Base-by-base conservation (phyloP, 345 rosid species). In the Arabis hirsuta region DNA sequence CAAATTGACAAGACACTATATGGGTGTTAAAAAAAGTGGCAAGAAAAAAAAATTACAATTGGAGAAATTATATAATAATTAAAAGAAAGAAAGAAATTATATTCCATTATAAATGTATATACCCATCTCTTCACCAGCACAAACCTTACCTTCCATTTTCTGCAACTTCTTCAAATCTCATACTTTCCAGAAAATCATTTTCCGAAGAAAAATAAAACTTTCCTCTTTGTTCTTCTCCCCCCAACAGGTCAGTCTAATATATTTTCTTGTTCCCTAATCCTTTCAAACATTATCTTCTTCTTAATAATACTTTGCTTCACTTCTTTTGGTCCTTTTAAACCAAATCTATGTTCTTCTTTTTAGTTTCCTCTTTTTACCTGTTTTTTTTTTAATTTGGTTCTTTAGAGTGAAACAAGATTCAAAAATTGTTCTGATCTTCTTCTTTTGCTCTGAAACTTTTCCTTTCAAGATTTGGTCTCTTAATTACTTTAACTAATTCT, bases 211-310 rank as follows among this genome's bases (percentile, higher is more conserved):
- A 60, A 44, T 48, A 65, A 52, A 58, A 52, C 52, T 67, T 77
- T 72, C 69, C 73, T 12, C 64, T 66, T 77, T 61, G 69, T 72
- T 77, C 67, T 50, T 77, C 69, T 42, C 44, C 43, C 70, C 65
- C 67, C 56, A 70, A 72, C 78, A 67, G 81, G 81, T 78, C 73
- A 72, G 81, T 67, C 64, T 62, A 56, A 48, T 69, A 48, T 69
- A 64, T 44, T 61, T 65, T 51, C 13, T 60, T 77, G 72, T 77
- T 71, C 76, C 80, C 76, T 62, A 65, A 78, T 72, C 73, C 65
- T 73, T 73, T 78, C 65, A 70, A 76, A 76, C 72, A 76, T 76
- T 76, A 76, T 71, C 80, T 77, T 77, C 73, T 72, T 77, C 77
- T 14, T 59, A 3, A 70, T 72, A 24, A 53, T 61, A 65, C 59